Conservation (phyloP, 2,329 filamentous ascomycete species). For the Penicillium sp. region DNA sequence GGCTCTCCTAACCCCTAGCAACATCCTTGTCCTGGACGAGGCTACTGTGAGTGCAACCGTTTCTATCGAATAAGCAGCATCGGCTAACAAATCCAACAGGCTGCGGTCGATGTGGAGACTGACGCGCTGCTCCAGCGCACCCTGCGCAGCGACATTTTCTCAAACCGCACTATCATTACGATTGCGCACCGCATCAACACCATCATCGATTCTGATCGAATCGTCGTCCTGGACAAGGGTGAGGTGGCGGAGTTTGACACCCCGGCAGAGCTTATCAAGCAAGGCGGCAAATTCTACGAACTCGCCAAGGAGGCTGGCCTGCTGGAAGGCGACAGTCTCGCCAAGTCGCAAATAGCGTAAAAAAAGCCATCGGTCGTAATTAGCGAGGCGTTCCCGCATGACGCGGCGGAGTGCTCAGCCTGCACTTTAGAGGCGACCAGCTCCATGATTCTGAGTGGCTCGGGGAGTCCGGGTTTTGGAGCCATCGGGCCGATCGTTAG, state of each 20-base stretch:
- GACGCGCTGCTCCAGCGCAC: slow-evolving; percentile 66
- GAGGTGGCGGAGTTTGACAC: slow-evolving; percentile 91
- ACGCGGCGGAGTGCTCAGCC: slow-evolving; percentile 10
- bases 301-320: slow-evolving; percentile 90
- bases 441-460: slow-evolving; percentile 18
- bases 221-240: slow-evolving; percentile 90
- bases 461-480: slow-evolving; percentile 14
- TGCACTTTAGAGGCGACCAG: slow-evolving; percentile 8
- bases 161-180: slow-evolving; percentile 93
- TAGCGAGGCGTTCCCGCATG: slow-evolving; percentile 14
- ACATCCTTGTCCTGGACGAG: slow-evolving; percentile 95
- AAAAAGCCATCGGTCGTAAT: slow-evolving; percentile 8
- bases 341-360: slow-evolving; percentile 19
- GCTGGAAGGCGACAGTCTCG: slow-evolving; percentile 48
- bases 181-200: slow-evolving; percentile 99
- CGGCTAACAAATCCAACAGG: slow-evolving; percentile 41
- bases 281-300: slow-evolving; percentile 79
- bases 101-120: slow-evolving; percentile 69
- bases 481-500: slow-evolving; percentile 13
- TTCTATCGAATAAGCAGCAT: not conserved
- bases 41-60: slow-evolving; percentile 65
- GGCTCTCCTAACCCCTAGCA: slow-evolving; percentile 90
- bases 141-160: slow-evolving; percentile 68
- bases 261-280: slow-evolving; percentile 72
- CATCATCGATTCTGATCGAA: slow-evolving; percentile 83